phyloP scores from a whole-genome alignment of 2,329 filamentous ascomycete genomes.

The Colletotrichum noveboracense region DNA sequence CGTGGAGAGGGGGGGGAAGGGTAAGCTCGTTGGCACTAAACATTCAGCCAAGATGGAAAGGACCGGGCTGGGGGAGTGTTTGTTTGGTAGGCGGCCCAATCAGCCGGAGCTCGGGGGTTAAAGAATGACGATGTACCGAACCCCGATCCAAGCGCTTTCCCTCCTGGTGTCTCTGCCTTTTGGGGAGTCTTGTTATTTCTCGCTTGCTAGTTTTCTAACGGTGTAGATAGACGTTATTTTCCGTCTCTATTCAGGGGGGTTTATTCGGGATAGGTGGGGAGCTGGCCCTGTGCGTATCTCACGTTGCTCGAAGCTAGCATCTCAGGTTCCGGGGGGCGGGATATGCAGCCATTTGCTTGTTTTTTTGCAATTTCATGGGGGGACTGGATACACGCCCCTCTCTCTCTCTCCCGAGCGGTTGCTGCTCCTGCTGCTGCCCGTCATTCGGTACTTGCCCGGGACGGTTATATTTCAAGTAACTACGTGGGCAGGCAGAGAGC shows the following conservation, averaged over 20 bases:
- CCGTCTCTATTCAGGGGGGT: background rate
- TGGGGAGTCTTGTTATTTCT: too few species aligned
- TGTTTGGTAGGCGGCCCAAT: slow-evolving; percentile 2
- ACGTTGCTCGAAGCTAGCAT: background rate
- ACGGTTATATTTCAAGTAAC: background rate
- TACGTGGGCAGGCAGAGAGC: background rate
- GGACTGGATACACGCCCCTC: background rate
- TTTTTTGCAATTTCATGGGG: background rate
- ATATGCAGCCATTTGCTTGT: background rate
- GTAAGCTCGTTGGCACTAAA: background rate
- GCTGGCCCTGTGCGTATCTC: slow-evolving; percentile 10
- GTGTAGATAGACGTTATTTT: background rate
- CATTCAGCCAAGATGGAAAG: background rate
- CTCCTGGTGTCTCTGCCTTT: background rate
- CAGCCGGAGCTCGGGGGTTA: background rate
- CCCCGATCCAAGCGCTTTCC: background rate
- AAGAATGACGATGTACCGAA: background rate
- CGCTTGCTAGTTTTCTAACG: background rate
- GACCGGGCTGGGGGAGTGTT: background rate
- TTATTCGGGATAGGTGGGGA: background rate
- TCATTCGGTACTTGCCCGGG: background rate
- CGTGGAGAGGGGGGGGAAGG: background rate
- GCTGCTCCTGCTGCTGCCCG: background rate
- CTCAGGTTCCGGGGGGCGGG: background rate
- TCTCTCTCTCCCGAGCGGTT: background rate